phyloP scores from a whole-genome alignment of 345 rosid genomes.

The Eucalyptus melliodora region DNA sequence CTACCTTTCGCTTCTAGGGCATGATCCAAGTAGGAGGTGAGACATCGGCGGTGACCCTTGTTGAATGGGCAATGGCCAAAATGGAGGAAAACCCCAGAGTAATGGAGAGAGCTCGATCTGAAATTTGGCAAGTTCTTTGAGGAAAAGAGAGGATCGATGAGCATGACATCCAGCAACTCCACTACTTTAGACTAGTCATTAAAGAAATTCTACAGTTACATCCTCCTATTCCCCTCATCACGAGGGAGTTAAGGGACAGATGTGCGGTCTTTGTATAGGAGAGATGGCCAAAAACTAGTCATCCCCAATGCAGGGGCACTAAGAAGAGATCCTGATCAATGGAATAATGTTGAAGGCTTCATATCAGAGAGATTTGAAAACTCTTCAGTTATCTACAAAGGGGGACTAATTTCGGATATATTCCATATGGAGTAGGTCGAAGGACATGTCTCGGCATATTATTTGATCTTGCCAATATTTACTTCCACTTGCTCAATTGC shows the following conservation, averaged over 20 bases:
- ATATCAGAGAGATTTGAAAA: too few species aligned
- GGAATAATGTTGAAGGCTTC: too few species aligned
- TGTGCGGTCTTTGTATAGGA: too few species aligned
- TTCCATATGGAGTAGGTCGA: background rate
- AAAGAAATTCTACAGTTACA: too few species aligned
- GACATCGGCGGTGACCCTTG: background rate
- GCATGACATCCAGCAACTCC: background rate
- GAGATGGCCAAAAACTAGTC: too few species aligned
- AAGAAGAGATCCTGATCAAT: too few species aligned
- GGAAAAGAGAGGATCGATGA: background rate
- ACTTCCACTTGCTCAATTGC: background rate
- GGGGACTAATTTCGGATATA: background rate
- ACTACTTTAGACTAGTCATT: too few species aligned
- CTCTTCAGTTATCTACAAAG: background rate
- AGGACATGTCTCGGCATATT: background rate
- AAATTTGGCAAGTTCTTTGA: background rate
- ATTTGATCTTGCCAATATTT: background rate
- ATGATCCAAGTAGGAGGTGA: background rate
- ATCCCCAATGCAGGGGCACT: too few species aligned
- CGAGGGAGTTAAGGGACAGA: too few species aligned
- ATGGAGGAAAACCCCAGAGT: background rate
- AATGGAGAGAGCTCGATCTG: background rate
- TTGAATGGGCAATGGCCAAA: background rate
- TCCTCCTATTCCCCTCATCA: too few species aligned
- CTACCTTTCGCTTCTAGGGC: background rate